These are phyloP conservation scores for Cyberlindnera veronae DNA, from an alignment of 805 yeast species.

Conservation along the genomic window DNA sequence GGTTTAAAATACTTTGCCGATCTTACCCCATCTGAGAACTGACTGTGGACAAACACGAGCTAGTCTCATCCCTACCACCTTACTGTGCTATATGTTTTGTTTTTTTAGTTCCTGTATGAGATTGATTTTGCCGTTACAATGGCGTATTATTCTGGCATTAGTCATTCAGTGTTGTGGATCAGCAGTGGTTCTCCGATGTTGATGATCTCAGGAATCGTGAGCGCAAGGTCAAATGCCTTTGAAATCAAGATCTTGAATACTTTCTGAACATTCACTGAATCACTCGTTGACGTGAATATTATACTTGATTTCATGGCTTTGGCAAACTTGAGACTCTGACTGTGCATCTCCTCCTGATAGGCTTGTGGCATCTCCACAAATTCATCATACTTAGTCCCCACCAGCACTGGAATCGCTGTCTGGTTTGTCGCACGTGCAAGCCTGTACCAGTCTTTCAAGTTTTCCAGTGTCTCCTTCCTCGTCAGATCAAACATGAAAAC, in stretches of 20 bases:
- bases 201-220: conserved; percentile 72
- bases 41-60: not conserved
- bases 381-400: conserved; percentile 91
- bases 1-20: conserved; percentile 29
- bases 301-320: conserved; percentile 82
- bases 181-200: conserved; percentile 91
- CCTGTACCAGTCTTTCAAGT: conserved; percentile 93
- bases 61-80: not conserved
- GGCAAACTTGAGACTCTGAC: conserved; percentile 80
- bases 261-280: conserved; percentile 89
- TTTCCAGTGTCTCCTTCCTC: conserved; percentile 76
- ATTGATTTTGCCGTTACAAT: not conserved
- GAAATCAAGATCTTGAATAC: conserved; percentile 88
- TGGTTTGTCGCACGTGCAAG: conserved; percentile 87
- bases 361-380: conserved; percentile 74
- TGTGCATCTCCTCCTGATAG: conserved; percentile 82
- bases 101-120: not conserved
- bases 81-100: not conserved
- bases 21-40: conserved; percentile 3
- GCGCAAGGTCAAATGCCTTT: conserved; percentile 81
- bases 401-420: conserved; percentile 84
- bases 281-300: conserved; percentile 86
- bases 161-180: conserved; percentile 15
- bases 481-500: conserved; percentile 89
- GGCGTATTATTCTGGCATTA: not conserved